Evolutionary conservation across 2,329 filamentous ascomycete species (phyloP), one percentile per base, ranked within the genome.

Genomic region (Leptographium galeiforme): DNA sequence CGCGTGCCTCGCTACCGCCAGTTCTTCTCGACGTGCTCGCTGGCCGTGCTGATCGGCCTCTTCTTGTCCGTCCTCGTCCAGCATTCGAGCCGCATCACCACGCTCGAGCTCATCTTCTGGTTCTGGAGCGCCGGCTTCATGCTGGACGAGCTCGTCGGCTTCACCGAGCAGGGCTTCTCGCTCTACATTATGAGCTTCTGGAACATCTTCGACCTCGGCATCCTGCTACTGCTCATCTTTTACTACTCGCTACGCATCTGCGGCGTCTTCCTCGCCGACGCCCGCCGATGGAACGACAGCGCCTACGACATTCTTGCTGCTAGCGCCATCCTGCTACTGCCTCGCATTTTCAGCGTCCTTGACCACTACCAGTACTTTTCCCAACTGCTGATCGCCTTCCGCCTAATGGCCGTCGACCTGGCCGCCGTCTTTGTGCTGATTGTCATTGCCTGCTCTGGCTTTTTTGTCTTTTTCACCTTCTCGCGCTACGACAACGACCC

Each of bases 181-280:
- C 78, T 97, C 34, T 97, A 96, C 69, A 88, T 96, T 63, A 91
- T 96, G 82, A 95, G 89, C 66, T 93, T 96, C 66, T 96, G 91
- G 91, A 96, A 96, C 66, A 81, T 90, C 40, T 95, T 96, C 66
- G 91, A 96, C 64, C 73, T 96, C 40, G 90, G 90, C 10, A 96
- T 96, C 52, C 71, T 96, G 51, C 70, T 95, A 30, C 73, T 96
- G 56, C 81, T 96, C 61, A 82, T 94, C 61, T 78, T 87, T 53
- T 96, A 96, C 71, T 95, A 95, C 66, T 87, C 86, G 62, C 82
- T 96, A 71, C 82, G 91, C 53, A 76, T 93, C 14, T 95, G 94
- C 62, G 89, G 89, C 19, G 85, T 95, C 51, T 82, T 95, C 56
- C 74, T 95, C 60, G 81, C 88, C 2, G 86, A 90, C 59, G 78